Evolutionary conservation across 148 eudicot genomes (phyloP), one percentile per base, ranked within the genome.

Genomic region (Spergularia bocconei): DNA sequence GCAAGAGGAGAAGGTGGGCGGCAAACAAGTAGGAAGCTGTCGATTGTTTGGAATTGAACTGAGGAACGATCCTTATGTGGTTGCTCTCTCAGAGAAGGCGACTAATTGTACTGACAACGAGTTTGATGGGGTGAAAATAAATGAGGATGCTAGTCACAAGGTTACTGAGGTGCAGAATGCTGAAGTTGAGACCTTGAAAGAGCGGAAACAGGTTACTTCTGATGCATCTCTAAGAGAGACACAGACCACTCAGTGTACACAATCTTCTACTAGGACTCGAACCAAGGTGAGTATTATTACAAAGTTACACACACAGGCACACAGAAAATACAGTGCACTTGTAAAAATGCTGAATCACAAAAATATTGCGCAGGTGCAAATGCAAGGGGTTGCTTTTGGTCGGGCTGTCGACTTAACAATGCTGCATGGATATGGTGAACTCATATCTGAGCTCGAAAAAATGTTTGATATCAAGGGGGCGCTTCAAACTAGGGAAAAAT

Each of bases 341-440:
- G 2, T 6, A 47, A 70, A 55, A 57, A 4, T 10, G 21, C 47
- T 59, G 29, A 69, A 4, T 14, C 48, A 29, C 62, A 16, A 11
- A 19, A 20, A 15, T 19, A 62, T 53, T 64, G 75, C 16, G 5
- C 75, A 94, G 98, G 97, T 94, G 65, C 98, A 89, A 61, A 94
- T 94, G 98, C 93, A 91, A 85, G 98, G 98, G 69, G 82, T 88
- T 65, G 92, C 98, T 55, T 96, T 94, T 38, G 98, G 98, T 9
- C 90, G 98, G 20, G 98, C 96, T 12, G 92, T 94, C 67, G 98
- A 94, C 82, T 86, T 94, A 82, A 72, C 81, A 38, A 75, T 78
- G 3, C 71, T 91, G 62, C 76, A 82, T 23, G 91, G 96, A 65
- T 92, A 94, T 48, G 83, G 77, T 44, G 88, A 91, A 14, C 93